A percentile compares a stretch with the other conserved stretches of the same genome.
phyloP scores from a whole-genome alignment of 805 yeast genomes.

The Candida ficus region DNA sequence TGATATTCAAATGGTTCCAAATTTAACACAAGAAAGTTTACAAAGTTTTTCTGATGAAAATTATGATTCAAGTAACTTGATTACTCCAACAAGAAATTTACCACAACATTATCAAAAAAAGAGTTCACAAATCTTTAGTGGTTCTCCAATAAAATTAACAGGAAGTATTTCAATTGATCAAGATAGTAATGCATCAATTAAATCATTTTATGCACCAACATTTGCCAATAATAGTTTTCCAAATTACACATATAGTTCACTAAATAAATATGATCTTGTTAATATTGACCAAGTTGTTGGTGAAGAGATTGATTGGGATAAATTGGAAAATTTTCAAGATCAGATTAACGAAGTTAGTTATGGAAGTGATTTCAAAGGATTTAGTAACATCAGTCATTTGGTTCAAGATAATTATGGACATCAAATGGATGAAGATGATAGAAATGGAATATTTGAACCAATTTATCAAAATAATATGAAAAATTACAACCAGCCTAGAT shows the following conservation, averaged over 20 bases:
- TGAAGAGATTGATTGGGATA: constrained; percentile 6
- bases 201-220: neutral
- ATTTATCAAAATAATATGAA: neutral
- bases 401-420: neutral
- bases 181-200: neutral
- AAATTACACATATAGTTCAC: neutral
- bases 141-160: no score
- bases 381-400: neutral
- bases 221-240: constrained; percentile 1
- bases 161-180: neutral
- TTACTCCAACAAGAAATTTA: no score
- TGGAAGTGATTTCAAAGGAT: neutral
- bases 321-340: neutral
- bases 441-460: neutral
- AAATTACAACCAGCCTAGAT: neutral
- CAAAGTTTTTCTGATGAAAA: constrained; percentile 16
- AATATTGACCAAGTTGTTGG: neutral
- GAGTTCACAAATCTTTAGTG: no score
- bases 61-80: constrained; percentile 1
- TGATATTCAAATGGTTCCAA: constrained; percentile 9
- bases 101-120: no score
- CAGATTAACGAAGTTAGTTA: neutral
- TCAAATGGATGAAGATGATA: constrained; percentile 1
- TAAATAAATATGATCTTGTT: neutral
- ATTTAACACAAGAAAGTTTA: constrained; percentile 10